Evolutionary conservation across 2,329 filamentous ascomycete genomes (phyloP).

Genomic region (Hypoxylon sp.): DNA sequence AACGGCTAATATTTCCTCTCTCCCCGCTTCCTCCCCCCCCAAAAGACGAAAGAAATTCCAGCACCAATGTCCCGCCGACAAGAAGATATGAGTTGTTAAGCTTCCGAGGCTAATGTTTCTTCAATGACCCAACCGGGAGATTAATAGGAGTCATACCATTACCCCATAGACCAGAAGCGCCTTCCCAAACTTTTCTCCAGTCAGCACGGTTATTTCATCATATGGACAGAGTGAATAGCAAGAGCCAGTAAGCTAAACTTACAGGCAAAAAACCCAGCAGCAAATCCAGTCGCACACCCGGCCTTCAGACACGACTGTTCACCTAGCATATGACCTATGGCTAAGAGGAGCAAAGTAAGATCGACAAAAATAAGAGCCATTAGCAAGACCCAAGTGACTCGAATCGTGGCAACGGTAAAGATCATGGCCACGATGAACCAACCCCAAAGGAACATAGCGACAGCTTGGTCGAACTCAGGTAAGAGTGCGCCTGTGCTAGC

Average conservation of each 20-base stretch:
- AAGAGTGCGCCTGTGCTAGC: slow-evolving; percentile 47
- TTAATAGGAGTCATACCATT: slow-evolving; percentile 27
- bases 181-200: slow-evolving; percentile 23
- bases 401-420: slow-evolving; percentile 50
- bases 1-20: not conserved
- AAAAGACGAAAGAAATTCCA: not conserved
- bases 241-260: slow-evolving; percentile 30
- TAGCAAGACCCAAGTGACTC: slow-evolving; percentile 46
- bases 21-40: too few species aligned
- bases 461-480: slow-evolving; percentile 49
- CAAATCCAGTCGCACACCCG: slow-evolving; percentile 47
- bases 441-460: slow-evolving; percentile 50
- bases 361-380: slow-evolving; percentile 46
- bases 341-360: slow-evolving; percentile 48
- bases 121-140: slow-evolving; percentile 27
- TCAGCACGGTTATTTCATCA: slow-evolving; percentile 5
- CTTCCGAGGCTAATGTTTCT: slow-evolving; percentile 19
- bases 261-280: slow-evolving; percentile 45
- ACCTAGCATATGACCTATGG: slow-evolving; percentile 45
- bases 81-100: not conserved
- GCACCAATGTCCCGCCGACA: not conserved
- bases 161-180: slow-evolving; percentile 20
- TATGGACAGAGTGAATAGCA: not conserved
- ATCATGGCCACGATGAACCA: slow-evolving; percentile 52
- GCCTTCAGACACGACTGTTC: slow-evolving; percentile 43